Base-by-base conservation (phyloP, 2,329 filamentous ascomycete genomes). In the Sphaceloma murrayae region DNA sequence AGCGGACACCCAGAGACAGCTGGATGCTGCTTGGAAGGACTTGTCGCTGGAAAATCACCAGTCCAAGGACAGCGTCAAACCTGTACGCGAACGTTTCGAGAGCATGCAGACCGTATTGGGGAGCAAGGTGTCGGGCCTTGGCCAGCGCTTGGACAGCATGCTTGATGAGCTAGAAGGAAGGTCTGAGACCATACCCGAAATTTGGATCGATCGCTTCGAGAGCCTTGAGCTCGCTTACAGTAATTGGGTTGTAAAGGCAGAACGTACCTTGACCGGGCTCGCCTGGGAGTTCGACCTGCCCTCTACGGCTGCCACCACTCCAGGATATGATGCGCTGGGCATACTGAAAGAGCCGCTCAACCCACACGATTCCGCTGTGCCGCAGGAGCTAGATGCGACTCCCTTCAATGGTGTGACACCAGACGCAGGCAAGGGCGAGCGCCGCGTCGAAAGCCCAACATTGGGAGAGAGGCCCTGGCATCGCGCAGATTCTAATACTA, bases 161-260 rank as follows among this genome's bases (percentile, higher is more conserved):
- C 72, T 98, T 10, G 88, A 98, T 62, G 73, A 77, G 22, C 70
- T 96, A 2, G 91, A 96, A 61, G 88, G 86, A 1, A 72, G 79
- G 45, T 72, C 82, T 32, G 91, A 98, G 56, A 85, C 82, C 0
- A 67, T 98, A 7, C 91, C 91, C 0, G 83, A 93, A 30, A 61
- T 68, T 19, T 98, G 89, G 91, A 77, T 96, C 46, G 85, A 94
- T 54, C 74, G 80, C 3, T 81, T 96, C 65, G 91, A 96, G 60
- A 64, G 66, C 0, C 68, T 93, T 3, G 91, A 98, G 60, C 68
- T 73, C 8, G 75, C 80, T 21, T 94, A 89, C 61, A 76, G 78
- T 5, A 74, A 79, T 17, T 98, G 91, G 91, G 77, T 80, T 32
- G 79, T 82, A 36, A 73, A 80, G 36, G 87, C 84, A 22, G 85